Evolutionary conservation across 148 eudicot species (phyloP), one percentile per base, ranked within the genome.

Genomic region (Camellia granthamiana): DNA sequence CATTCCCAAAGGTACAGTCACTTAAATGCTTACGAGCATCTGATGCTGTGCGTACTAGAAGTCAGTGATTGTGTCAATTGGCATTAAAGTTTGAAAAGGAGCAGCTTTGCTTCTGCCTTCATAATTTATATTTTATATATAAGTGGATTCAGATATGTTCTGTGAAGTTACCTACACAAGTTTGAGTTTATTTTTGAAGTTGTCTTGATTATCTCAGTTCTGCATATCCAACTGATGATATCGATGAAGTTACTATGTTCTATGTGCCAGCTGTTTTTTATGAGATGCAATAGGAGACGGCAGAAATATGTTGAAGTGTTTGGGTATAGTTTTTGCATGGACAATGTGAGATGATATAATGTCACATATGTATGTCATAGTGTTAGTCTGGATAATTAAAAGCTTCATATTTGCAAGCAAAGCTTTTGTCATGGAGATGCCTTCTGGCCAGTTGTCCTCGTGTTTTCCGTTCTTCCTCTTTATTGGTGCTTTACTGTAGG

Each of bases 201-300:
- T 16, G 62, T 66, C 47, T 77, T 69, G 70, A 21, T 75, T 56
- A 68, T 81, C 56, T 58, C 49, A 46, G 79, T 68, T 51, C 65
- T 75, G 73, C 66, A 66, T 46, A 74, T 12, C 19, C 51, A 55
- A 42, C 43, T 21, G 74, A 65, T 54, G 19, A 58, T n/a, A 11
- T 65, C 18, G 68, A 56, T 11, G 42, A 75, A 67, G 42, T 59
- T 58, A 21, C 55, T 61, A 60, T 59, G 62, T n/a, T 64, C 59
- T 43, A 56, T 75, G 41, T 38, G 63, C 19, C 58, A 23, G 42
- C 62, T 47, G 62, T 49, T 70, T 41, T 30, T 15, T 12, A n/a
- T 62, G 66, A 67, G 19, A 59, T 81, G 46, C 41, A 76, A 49
- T 42, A 58, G 2, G 46, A 10, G 61, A 38, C 18, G 23, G 46